Base-by-base conservation (phyloP, 495 filamentous ascomycete genomes). In the Lepraria neglecta region DNA sequence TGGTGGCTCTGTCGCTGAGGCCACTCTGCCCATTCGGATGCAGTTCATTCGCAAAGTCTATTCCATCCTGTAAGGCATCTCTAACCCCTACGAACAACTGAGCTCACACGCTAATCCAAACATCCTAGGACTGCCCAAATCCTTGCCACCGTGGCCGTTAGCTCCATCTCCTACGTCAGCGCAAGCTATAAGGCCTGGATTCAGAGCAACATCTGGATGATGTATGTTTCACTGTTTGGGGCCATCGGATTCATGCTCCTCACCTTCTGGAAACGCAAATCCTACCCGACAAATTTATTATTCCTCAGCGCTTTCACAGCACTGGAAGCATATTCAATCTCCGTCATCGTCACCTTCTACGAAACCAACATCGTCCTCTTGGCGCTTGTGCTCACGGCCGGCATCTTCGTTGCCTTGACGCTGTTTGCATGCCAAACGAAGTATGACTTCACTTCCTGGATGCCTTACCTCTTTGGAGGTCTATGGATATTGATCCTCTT, bases 181-280 rank as follows among this genome's bases (percentile, higher is more conserved):
- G 66, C 73, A 1, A 72, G 74, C 62, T 99, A 97, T 81, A 90
- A 87, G 71, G 57, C 51, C 47, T 99, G 91, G 91, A 94, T 97
- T 72, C 90, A 95, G 71, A 75, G 73, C 40, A 85, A 96, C 74
- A 78, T 82, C 57, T 91, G 84, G 82, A 76, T 97, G 69, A 87
- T 99, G 80, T 91, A 90, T 77, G 71, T 86, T 33, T 91, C 90
- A 45, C 80, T 95, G 65, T 80, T 92, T 74, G 88, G 88, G 56
- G 81, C 90, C 58, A 82, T 95, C 65, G 83, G 74, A 60, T 89
- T 92, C 79, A 85, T 95, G 81, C 72, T 88, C 62, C 80, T 95
- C 33, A 97, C 94, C 48, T 97, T 84, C 79, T 99, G 94, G 94
- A 97, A 98, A 76, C 87, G 92, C 69, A 94, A 97, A 72, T 92